Evolutionary conservation across 163 green algal species (phyloP), one percentile per base, ranked within the genome.

Genomic region (Volvox carteri): DNA sequence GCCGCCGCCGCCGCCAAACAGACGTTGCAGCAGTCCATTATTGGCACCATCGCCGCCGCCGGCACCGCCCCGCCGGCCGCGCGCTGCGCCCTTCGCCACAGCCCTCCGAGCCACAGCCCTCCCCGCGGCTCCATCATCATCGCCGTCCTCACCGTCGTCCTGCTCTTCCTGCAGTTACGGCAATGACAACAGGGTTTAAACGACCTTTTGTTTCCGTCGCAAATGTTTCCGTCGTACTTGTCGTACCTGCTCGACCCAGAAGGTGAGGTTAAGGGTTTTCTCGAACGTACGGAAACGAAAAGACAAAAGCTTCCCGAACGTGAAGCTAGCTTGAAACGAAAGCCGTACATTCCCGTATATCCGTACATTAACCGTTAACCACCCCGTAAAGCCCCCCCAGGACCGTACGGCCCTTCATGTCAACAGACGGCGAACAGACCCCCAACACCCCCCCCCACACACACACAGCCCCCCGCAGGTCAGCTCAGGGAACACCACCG

Each of bases 1-100:
- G 78, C 78, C 60, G 46, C 81, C 65, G 30, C n/a, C 33, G 44
- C n/a, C n/a, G n/a, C 16, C 35, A 23, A 78, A 77, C 58, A 86
- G 42, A 33, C 46, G 81, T 46, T 33, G 21, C 9, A 87, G 39
- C 4, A 73, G 35, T 14, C 56, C 39, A 23, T 33, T 2, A 7
- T 67, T 12, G 30, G 60, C 62, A 21, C 44, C 42, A 33, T 21
- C 9, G 30, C 19, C 80, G 7, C 30, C 60, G 42, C 25, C 50
- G 12, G 4, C 46, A 18, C 1, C 80, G 65, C 48, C 50, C 18
- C 67, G 67, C 25, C 46, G 35, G 2, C 83, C 1, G 16, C 14
- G 4, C 4, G 35, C 30, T 28, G 60, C 60, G 3, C 1, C 50
- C 68, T 19, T 25, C 23, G 3, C 48, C 11, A 7, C 12, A 33